Evolutionary conservation across 345 rosid genomes (phyloP), one percentile per base, ranked within the genome.

Genomic region (Gossypium mustelinum): DNA sequence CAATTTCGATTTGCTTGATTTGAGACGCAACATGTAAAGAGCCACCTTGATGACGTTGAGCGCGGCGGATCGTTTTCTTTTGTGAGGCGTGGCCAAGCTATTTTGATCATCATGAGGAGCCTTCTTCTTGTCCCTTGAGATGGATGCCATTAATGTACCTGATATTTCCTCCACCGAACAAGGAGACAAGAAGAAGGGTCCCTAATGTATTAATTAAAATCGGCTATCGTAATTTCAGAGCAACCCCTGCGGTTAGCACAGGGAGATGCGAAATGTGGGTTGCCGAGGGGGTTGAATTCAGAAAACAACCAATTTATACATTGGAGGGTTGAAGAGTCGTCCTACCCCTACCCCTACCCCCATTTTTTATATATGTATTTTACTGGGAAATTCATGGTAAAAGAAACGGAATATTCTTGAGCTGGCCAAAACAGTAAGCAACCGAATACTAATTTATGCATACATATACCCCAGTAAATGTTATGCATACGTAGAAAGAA

Each of bases 11-110:
- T 81, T 85, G 7, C 79, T 34, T 9, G 85, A 70, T 48, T 78
- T 75, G 27, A 75, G 77, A 64, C 83, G 81, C n/a, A 88, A 44
- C 88, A 90, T 78, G 79, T 68, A 84, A 73, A 87, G 62, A 10
- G 86, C 84, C 3, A 75, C 82, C 81, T 83, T 82, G 61, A 90
- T 11, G 18, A 90, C 9, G 72, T 79, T 80, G 25, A 43, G 12
- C 12, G 51, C 7, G 81, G 84, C 45, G 4, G 86, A 73, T 29
- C 89, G 79, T 12, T 82, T 81, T 76, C 82, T 89, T 54, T 77
- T 81, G 61, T 8, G 61, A 10, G 57, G 77, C 13, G 16, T 10
- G 16, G 65, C 55, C 29, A 34, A 3, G 39, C 39, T 34, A 34
- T 4, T 34, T 44, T 51, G 64, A 24, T 44, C 2, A 20, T n/a